Evolutionary conservation across 225 moss, liverwort and hornwort genomes (phyloP).

Genomic region (Climacium dendroides): DNA sequence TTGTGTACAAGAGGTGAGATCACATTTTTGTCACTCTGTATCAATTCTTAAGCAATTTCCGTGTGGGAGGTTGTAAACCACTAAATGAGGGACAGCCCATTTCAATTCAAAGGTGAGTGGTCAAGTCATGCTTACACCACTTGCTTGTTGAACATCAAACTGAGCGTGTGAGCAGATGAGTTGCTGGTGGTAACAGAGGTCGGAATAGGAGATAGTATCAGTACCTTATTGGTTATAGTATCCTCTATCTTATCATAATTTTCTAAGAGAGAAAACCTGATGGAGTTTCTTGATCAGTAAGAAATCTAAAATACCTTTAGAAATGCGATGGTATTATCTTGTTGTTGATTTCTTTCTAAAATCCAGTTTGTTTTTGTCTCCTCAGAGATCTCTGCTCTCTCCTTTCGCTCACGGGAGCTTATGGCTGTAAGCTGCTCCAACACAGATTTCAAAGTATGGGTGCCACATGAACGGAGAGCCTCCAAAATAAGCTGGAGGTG

Average conservation of each 20-base stretch:
- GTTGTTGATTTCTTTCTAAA: neutral
- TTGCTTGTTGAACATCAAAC: neutral
- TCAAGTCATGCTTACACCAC: neutral
- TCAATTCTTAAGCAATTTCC: neutral
- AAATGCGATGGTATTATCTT: neutral
- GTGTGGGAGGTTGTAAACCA: neutral
- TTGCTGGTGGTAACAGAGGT: neutral
- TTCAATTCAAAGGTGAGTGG: neutral
- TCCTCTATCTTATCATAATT: neutral
- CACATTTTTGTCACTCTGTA: neutral
- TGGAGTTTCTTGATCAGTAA: neutral
- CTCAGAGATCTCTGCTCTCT: slow-evolving; percentile 55
- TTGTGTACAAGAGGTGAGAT: neutral
- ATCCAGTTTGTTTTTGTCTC: neutral
- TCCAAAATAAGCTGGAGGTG: slow-evolving; percentile 60
- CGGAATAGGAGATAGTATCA: neutral
- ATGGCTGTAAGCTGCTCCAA: slow-evolving; percentile 80
- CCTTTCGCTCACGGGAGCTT: slow-evolving; percentile 42
- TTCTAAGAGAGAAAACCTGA: neutral
- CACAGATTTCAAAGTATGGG: slow-evolving; percentile 64
- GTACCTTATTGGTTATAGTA: neutral
- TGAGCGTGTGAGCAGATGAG: neutral
- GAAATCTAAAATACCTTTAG: neutral
- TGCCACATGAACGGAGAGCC: slow-evolving; percentile 12
- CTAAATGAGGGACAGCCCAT: neutral